Evolutionary conservation across 176 grass and related monocot genomes (phyloP).

Genomic region (Calamus simplicifolius): DNA sequence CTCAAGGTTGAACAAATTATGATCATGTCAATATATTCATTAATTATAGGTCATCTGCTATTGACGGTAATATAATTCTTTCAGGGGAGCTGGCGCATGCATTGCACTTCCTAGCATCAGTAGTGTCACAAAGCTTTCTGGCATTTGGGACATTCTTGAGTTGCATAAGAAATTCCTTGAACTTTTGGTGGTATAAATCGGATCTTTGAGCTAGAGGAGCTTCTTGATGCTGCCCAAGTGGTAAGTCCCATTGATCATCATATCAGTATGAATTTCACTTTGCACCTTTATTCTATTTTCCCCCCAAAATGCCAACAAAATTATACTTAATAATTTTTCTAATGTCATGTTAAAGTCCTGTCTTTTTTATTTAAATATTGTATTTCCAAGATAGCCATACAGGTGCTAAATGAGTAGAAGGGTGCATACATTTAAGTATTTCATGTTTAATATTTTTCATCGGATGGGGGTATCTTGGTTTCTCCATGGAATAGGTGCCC

Average conservation of each 20-base stretch:
- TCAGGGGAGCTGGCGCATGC: conserved; percentile 95
- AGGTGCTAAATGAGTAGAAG: too few species aligned
- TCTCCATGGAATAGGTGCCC: too few species aligned
- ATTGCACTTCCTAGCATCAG: conserved; percentile 86
- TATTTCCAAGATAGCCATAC: too few species aligned
- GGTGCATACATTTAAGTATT: too few species aligned
- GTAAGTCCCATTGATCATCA: conserved; percentile 35
- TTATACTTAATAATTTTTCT: too few species aligned
- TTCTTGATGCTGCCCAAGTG: conserved; percentile 57
- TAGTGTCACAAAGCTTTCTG: conserved; percentile 96
- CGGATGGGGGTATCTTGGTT: too few species aligned
- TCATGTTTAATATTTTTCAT: too few species aligned
- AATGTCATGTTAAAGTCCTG: too few species aligned
- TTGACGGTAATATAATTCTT: background rate
- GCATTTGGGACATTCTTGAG: conserved; percentile 99
- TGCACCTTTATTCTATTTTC: too few species aligned
- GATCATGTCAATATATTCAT: background rate
- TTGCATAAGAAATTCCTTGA: conserved; percentile 89
- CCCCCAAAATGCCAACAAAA: too few species aligned
- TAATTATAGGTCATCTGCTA: too few species aligned
- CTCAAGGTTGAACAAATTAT: conserved; percentile 56
- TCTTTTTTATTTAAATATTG: too few species aligned
- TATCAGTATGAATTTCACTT: background rate
- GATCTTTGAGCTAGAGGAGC: conserved; percentile 90
- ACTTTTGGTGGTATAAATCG: conserved; percentile 95